These are phyloP conservation scores for Mortierella claussenii DNA, from an alignment of 192 early-diverging fungal species.

Conservation along the genomic window DNA sequence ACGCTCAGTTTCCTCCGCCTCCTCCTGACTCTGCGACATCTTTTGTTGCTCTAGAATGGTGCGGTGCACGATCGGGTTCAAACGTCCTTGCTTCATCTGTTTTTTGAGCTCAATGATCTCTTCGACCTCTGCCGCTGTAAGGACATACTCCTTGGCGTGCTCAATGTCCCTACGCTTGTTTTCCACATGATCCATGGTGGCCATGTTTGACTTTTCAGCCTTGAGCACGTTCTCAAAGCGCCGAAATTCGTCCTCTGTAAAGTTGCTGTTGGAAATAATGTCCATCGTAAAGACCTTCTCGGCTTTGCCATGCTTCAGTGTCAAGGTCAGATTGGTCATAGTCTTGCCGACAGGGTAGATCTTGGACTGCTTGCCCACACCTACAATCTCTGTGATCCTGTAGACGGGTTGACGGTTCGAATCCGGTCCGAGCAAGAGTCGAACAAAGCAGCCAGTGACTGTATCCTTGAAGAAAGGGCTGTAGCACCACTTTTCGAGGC, in stretches of 20 bases:
- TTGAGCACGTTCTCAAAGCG: slow-evolving; percentile 65
- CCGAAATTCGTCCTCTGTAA: slow-evolving; percentile 72
- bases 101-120: slow-evolving; percentile 71
- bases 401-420: slow-evolving; percentile 67
- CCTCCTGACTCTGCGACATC: slow-evolving; percentile 59
- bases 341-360: slow-evolving; percentile 70
- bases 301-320: slow-evolving; percentile 74
- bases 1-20: slow-evolving; percentile 64
- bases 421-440: slow-evolving; percentile 71
- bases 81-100: slow-evolving; percentile 47
- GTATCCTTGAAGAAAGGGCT: slow-evolving; percentile 75
- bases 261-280: slow-evolving; percentile 76
- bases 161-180: slow-evolving; percentile 67
- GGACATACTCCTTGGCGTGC: slow-evolving; percentile 65
- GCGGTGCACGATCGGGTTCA: slow-evolving; percentile 39
- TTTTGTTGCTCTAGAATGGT: slow-evolving; percentile 40
- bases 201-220: slow-evolving; percentile 57
- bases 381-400: slow-evolving; percentile 50
- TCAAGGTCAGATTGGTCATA: slow-evolving; percentile 72
- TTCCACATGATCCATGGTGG: slow-evolving; percentile 61
- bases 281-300: slow-evolving; percentile 80
- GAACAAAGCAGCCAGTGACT: slow-evolving; percentile 73
- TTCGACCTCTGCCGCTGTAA: slow-evolving; percentile 70
- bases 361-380: slow-evolving; percentile 53
- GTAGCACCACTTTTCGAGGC: slow-evolving; percentile 80